phyloP scores from a whole-genome alignment of 2,329 filamentous ascomycete genomes.

The Ambrosiella beaveri region DNA sequence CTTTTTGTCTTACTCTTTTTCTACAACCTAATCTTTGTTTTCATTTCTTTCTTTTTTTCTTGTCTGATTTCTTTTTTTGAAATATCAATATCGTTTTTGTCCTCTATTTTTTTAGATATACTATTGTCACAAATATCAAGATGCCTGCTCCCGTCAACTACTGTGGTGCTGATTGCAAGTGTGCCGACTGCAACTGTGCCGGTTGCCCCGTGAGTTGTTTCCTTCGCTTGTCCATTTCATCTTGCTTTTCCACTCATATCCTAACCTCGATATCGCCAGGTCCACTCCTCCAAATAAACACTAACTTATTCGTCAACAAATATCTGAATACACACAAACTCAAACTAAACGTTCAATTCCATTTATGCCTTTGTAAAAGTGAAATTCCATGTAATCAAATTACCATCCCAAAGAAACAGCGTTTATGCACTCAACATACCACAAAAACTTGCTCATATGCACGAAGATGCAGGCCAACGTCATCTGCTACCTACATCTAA shows the following conservation, averaged over 20 bases:
- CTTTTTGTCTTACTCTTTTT: too few species aligned
- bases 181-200: conserved; percentile 25
- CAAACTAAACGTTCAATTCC: too few species aligned
- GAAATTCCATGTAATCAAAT: too few species aligned
- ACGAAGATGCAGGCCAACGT: neutral
- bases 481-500: neutral
- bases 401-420: too few species aligned
- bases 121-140: conserved; percentile 15
- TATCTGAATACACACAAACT: too few species aligned
- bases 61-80: neutral
- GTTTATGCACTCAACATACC: too few species aligned
- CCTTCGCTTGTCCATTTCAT: neutral
- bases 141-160: conserved; percentile 28
- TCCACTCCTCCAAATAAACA: neutral
- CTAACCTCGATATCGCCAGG: neutral
- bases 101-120: neutral
- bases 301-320: too few species aligned
- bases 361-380: too few species aligned
- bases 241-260: neutral
- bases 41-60: neutral
- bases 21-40: neutral
- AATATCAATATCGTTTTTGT: neutral
- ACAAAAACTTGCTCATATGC: conserved; percentile 9
- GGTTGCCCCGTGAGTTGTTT: conserved; percentile 26
- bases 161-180: conserved; percentile 25